These are phyloP conservation scores for Sanghuangporus baumii DNA, from an alignment of 1,284 basidiomycete genomes.

Conservation along the genomic window DNA sequence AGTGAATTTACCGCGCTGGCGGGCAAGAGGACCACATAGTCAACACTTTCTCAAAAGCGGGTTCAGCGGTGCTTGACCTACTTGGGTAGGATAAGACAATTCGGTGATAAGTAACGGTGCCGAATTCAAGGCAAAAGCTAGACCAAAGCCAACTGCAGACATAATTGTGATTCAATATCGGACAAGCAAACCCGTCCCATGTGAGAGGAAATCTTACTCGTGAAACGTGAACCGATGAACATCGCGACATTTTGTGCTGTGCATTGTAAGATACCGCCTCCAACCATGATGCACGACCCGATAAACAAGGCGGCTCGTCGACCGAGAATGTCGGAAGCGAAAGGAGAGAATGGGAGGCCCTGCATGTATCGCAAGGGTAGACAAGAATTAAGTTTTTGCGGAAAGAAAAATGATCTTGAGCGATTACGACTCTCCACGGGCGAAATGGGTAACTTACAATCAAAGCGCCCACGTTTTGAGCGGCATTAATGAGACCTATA, in stretches of 20 bases:
- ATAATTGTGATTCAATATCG: background rate
- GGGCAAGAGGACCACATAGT: background rate
- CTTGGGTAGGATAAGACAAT: conserved; percentile 67
- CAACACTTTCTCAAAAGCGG: background rate
- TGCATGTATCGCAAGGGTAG: conserved; percentile 21
- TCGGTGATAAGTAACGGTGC: conserved; percentile 64
- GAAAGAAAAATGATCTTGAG: background rate
- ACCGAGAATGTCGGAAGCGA: conserved; percentile 50
- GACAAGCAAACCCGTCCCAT: background rate
- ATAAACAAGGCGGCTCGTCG: conserved; percentile 51
- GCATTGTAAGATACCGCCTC: conserved; percentile 52
- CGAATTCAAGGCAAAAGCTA: conserved; percentile 55
- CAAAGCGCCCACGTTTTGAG: conserved; percentile 57
- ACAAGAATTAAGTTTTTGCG: background rate
- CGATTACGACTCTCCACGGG: background rate
- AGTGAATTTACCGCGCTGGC: conserved; percentile 54
- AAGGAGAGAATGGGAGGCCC: conserved; percentile 55
- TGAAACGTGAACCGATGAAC: conserved; percentile 51
- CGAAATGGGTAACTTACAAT: conserved; percentile 30
- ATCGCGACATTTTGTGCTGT: conserved; percentile 41
- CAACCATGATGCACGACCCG: conserved; percentile 55
- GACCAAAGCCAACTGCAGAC: conserved; percentile 54
- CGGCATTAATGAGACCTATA: conserved; percentile 55
- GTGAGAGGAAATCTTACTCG: conserved; percentile 34
- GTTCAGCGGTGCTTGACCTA: conserved; percentile 22